phyloP scores from a whole-genome alignment of 176 grass and related monocot species.

The Rhynchospora pubera region DNA sequence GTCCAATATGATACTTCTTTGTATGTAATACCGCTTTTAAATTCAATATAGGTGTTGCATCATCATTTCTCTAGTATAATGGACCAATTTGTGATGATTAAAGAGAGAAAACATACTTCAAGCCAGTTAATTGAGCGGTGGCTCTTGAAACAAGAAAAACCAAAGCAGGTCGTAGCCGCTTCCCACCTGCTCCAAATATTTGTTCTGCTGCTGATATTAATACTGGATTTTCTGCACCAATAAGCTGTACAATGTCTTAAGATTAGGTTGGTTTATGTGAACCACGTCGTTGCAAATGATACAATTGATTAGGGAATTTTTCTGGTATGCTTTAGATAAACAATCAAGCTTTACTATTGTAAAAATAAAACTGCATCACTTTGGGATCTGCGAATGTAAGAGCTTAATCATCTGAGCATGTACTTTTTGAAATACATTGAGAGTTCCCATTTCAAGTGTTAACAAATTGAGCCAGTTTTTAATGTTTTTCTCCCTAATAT shows the following conservation, averaged over 20 bases:
- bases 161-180: conserved; percentile 83
- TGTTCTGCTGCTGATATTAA: conserved; percentile 79
- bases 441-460: not conserved
- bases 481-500: not conserved
- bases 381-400: not conserved
- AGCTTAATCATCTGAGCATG: not conserved
- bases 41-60: not conserved
- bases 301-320: not conserved
- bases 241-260: conserved; percentile 29
- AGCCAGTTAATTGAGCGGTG: conserved; percentile 60
- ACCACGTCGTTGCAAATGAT: not conserved
- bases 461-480: not conserved
- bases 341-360: not conserved
- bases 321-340: not conserved
- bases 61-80: not conserved
- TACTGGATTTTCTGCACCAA: conserved; percentile 95
- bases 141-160: conserved; percentile 96
- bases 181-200: conserved; percentile 96
- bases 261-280: not conserved
- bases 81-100: not conserved
- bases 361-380: not conserved
- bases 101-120: conserved; percentile 45
- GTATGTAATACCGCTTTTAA: not conserved
- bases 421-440: not conserved
- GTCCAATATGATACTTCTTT: not conserved